Evolutionary conservation across 331 rosid species (phyloP), one percentile per base, ranked within the genome.

Genomic region (Dryas integrifolia): DNA sequence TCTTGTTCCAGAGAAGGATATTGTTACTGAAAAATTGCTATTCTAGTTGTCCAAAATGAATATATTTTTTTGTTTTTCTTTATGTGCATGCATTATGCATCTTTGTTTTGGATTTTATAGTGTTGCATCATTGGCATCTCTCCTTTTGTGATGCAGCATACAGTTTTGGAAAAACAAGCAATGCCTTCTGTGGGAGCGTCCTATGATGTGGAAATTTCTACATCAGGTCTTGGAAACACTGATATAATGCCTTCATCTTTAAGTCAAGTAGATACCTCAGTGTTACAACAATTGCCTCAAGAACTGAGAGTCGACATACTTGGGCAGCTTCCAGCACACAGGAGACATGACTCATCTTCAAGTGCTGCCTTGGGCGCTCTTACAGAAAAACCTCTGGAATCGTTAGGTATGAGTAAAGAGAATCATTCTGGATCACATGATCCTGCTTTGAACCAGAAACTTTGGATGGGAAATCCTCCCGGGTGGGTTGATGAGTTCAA

Each of bases 381-480:
- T 68, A 6, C 61, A n/a, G 73, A 82, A 82, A 70, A 55, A 60
- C 78, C 69, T 68, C 78, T 6, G 56, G 69, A 79, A 75, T 58
- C 79, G 16, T 56, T 65, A 68, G 79, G 65, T 57, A 61, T 65
- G 44, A 59, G 47, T 65, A 62, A 75, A 12, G 84, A 59, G 67
- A 82, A 61, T 73, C 50, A 66, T 72, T 75, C 81, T 51, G 86
- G 77, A 77, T 75, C 74, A 26, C 69, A 44, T 48, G 80, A 67
- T 69, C 35, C 66, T 83, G 77, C 74, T 62, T 72, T 58, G 63
- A 70, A 77, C 49, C 75, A 51, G 52, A 71, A 65, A 72, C 92
- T 91, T 60, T 89, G 98, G 98, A 82, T 57, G 63, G 98, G 97
- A 71, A 84, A 62, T 81, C 97, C 96, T 80, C 96, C 96, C 7